Evolutionary conservation across 805 yeast genomes (phyloP).

Genomic region (Barnettozyma sp.): DNA sequence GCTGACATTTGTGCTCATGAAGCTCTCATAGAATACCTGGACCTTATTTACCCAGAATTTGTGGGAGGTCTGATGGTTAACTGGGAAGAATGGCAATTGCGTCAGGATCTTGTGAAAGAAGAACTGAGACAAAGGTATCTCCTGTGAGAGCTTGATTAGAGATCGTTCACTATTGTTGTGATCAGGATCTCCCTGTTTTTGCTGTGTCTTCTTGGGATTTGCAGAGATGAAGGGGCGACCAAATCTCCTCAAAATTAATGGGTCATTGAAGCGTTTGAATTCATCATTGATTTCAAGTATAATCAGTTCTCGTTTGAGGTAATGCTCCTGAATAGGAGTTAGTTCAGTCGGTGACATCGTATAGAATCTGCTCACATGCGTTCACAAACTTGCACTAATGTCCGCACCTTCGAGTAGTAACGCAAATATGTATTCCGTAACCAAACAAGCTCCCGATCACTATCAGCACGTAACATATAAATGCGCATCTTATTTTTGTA

Average conservation of each 20-base stretch:
- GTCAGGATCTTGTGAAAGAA: conserved; percentile 55
- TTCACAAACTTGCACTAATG: too few relatives aligned
- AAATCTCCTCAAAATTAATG: conserved; percentile 55
- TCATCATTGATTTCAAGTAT: conserved; percentile 57
- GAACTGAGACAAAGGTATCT: conserved; percentile 63
- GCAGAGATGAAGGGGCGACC: conserved; percentile 68
- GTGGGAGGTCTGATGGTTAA: conserved; percentile 34
- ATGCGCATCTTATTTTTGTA: too few relatives aligned
- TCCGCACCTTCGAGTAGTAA: too few relatives aligned
- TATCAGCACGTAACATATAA: too few relatives aligned
- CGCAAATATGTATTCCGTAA: too few relatives aligned
- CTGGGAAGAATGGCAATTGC: conserved; percentile 69
- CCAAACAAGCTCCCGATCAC: too few relatives aligned
- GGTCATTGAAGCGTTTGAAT: conserved; percentile 49
- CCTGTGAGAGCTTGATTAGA: too few relatives aligned
- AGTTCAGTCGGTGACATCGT: conserved; percentile 18
- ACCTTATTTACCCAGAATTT: conserved; percentile 76
- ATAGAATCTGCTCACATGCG: neutral
- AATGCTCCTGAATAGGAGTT: conserved; percentile 73
- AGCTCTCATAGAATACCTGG: conserved; percentile 75
- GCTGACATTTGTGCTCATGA: conserved; percentile 66
- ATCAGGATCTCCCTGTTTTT: neutral
- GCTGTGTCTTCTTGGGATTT: conserved; percentile 30
- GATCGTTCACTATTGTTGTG: too few relatives aligned
- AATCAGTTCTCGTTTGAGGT: conserved; percentile 75